Evolutionary conservation across 2,329 filamentous ascomycete genomes (phyloP), one percentile per base, ranked within the genome.

Genomic region (Colletotrichum melonis): DNA sequence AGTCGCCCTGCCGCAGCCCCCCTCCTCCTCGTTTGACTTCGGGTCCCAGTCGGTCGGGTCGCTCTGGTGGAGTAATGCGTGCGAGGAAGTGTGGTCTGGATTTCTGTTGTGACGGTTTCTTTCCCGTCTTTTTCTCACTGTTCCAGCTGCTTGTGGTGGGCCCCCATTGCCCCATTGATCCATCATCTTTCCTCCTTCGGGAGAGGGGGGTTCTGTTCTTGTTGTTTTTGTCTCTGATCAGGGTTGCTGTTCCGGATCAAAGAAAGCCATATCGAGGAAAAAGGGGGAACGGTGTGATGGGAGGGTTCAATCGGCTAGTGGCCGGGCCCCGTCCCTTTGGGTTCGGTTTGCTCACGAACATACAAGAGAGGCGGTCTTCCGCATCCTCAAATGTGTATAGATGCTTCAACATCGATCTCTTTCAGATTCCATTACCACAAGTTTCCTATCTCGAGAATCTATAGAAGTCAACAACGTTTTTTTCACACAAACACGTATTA

Each of bases 41-140:
- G 67, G 71, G 71, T 62, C 55, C 71, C 71, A 58, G 56, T 42
- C 32, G 55, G 16, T 54, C 62, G 71, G 67, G 60, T 73, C 67
- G 42, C 26, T 69, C 35, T 71, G 49, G n/a, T 5, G 49, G 46
- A 22, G 16, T 30, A 57, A 54, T 26, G 49, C 24, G 24, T 26
- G 49, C 24, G 24, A 24, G 35, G 35, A 42, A 42, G 16, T 7
- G 38, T 42, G 16, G 70, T 35, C 71, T 73, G 56, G 71, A 71
- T 30, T 54, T 58, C 38, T 42, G 52, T 59, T 62, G 28, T 52
- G 67, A 66, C 67, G 54, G 49, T 58, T 65, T 70, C 35, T 59
- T 19, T 57, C 57, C 64, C 7, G 7, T 42, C n/a, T 24, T 49
- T 49, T 30, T 49, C 22, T 49, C 38, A 22, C 19, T 28, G 24